Conservation (phyloP, 192 early-diverging fungal species). For the Obelidium mucronatum region DNA sequence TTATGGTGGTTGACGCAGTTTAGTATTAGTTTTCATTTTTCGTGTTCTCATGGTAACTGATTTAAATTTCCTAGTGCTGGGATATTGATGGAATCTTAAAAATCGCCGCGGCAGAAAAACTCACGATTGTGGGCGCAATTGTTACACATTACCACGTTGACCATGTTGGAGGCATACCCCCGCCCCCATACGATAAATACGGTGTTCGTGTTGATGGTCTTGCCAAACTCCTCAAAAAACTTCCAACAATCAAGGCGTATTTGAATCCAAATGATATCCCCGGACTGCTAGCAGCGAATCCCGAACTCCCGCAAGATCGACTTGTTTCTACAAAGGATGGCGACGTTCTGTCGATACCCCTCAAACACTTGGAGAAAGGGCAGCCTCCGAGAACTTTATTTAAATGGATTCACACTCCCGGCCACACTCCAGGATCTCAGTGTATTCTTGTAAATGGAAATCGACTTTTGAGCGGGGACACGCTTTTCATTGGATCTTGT, state of each 20-base stretch:
- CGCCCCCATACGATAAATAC: slow-evolving; percentile 82
- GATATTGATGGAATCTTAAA: slow-evolving; percentile 85
- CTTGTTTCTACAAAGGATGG: slow-evolving; percentile 69
- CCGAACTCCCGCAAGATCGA: slow-evolving; percentile 60
- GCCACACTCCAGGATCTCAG: slow-evolving; percentile 90
- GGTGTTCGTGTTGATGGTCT: slow-evolving; percentile 83
- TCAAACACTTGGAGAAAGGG: background rate
- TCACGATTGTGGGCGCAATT: slow-evolving; percentile 75
- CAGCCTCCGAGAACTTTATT: slow-evolving; percentile 41
- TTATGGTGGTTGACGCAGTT: slow-evolving; percentile 85
- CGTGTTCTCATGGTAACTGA: no score
- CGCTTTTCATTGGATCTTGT: slow-evolving; percentile 78
- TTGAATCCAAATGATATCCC: slow-evolving; percentile 81
- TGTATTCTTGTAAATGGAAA: slow-evolving; percentile 78
- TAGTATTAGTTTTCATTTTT: slow-evolving; percentile 27
- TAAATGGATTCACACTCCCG: slow-evolving; percentile 89
- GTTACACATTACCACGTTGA: slow-evolving; percentile 90
- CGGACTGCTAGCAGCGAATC: slow-evolving; percentile 71
- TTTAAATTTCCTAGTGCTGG: slow-evolving; percentile 72
- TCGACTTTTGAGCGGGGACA: slow-evolving; percentile 87
- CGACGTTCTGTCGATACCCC: slow-evolving; percentile 52
- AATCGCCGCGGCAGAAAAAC: slow-evolving; percentile 60
- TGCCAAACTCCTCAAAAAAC: slow-evolving; percentile 71
- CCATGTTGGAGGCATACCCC: slow-evolving; percentile 85
- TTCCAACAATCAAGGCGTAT: slow-evolving; percentile 77